phyloP scores from a whole-genome alignment of 2,329 filamentous ascomycete species.

The Monilinia laxa region DNA sequence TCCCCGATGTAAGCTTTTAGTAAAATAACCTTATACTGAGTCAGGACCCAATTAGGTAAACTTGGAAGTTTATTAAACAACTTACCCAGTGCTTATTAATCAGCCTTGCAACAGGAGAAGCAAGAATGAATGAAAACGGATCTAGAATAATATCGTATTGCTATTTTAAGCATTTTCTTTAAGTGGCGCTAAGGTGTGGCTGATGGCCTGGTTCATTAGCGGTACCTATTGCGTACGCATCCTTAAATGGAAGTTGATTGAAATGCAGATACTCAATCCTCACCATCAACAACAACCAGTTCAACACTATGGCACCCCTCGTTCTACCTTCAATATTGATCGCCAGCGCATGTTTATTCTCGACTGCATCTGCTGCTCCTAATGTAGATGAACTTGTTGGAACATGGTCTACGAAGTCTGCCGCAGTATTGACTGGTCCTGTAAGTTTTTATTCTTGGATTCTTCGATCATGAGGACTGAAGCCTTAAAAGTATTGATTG shows the following conservation, averaged over 20 bases:
- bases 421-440: slow-evolving; percentile 66
- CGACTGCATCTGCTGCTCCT: slow-evolving; percentile 44
- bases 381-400: slow-evolving; percentile 54
- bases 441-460: slow-evolving; percentile 48
- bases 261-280: not conserved
- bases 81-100: slow-evolving; percentile 10
- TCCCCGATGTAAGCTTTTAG: not conserved
- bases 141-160: not conserved
- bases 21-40: too few species aligned
- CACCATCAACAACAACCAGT: slow-evolving; percentile 22
- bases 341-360: slow-evolving; percentile 34
- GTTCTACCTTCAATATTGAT: slow-evolving; percentile 43
- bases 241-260: slow-evolving; percentile 17
- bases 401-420: slow-evolving; percentile 71
- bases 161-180: not conserved
- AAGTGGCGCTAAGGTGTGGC: slow-evolving; percentile 17
- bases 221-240: slow-evolving; percentile 20
- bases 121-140: not conserved
- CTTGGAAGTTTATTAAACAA: not conserved
- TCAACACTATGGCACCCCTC: slow-evolving; percentile 36
- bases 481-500: slow-evolving; percentile 24
- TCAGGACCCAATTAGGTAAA: too few species aligned
- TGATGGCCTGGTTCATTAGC: slow-evolving; percentile 17
- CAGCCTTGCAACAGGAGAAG: not conserved
- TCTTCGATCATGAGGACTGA: slow-evolving; percentile 24